Evolutionary conservation across 129 eudicot species (phyloP), one percentile per base, ranked within the genome.

Genomic region (Arctium lappa): DNA sequence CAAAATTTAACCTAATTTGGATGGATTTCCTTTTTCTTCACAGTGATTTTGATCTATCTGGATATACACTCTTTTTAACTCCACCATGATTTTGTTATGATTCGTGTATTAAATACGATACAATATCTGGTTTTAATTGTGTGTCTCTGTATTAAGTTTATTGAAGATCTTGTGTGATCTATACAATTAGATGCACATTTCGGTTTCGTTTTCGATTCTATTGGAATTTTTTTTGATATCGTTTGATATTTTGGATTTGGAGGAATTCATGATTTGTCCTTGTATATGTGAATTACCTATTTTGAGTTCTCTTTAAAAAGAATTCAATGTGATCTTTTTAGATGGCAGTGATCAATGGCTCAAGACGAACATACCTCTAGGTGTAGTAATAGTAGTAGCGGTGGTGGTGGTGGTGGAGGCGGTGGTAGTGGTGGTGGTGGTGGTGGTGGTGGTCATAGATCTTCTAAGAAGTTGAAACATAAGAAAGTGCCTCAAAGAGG

Each of bases 401-500:
- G 83, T 5, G 68, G 68, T 60, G 68, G 29, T 15, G 63, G 63
- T n/a, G 82, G 82, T 1, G 82, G 69, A 0, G 82, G 86, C 0
- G 75, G 56, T 0, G 69, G 69, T 0, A 60, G 30, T 0, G 85
- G 80, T n/a, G 81, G 83, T 5, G 88, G 81, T 31, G 87, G 86
- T 56, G 79, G 87, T 81, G 62, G 53, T 78, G 6, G 81, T 84
- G 40, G 79, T 74, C 75, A 63, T 75, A 85, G 89, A 84, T 83
- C 90, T 69, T 78, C 90, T 0, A 94, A 91, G 77, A 91, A 89
- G 86, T 69, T 85, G 79, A 94, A 94, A 82, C 94, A 82, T 15
- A 92, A 92, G 65, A 94, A 94, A 73, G 94, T 92, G 31, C 94
- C 98, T 3, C 98, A 94, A 38, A 94, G 98, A 87, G 98, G 98